Base-by-base conservation (phyloP, 2,329 filamentous ascomycete species). In the Paramyrothecium sp. region DNA sequence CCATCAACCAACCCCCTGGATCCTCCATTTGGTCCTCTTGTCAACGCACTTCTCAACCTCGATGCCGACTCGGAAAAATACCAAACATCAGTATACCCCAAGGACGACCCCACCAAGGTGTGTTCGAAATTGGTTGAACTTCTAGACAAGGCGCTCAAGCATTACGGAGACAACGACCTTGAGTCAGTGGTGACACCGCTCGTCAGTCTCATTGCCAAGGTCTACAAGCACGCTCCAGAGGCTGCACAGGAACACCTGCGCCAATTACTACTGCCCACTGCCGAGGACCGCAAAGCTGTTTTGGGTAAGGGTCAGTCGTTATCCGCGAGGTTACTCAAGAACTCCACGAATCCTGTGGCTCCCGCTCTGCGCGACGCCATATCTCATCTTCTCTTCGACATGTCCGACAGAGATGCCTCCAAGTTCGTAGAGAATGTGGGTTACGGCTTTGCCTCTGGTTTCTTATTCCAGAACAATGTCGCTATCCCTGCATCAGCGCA, bases 371-470 rank as follows among this genome's bases (percentile, higher is more conserved):
- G 92, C 19, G 86, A 90, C 51, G 84, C 85, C 19, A 89, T 96
- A 54, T 90, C 90, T 0, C 82, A 88, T 30, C 80, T 99, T 22
- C 83, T 97, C 60, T 99, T 96, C 70, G 90, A 96, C 62, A 81
- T 98, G 26, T 97, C 92, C 0, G 89, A 89, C 61, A 90, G 88
- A 65, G 88, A 97, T 65, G 85, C 93, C 0, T 83, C 82, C 17
- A 89, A 81, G 30, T 95, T 97, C 67, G 90, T 98, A 1, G 83
- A 90, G 54, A 97, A 97, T 64, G 91, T 99, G 13, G 95, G 95
- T 0, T 99, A 97, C 69, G 95, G 95, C 0, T 97, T 91, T 68
- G 95, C 95, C 0, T 91, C 92, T 0, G 95, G 95, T 0, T 97
- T 95, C 69, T 78, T 99, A 17, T 89, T 93, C 75, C 89, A 90